Conservation (phyloP, 257 asterid species). For the Henckelia pumila region DNA sequence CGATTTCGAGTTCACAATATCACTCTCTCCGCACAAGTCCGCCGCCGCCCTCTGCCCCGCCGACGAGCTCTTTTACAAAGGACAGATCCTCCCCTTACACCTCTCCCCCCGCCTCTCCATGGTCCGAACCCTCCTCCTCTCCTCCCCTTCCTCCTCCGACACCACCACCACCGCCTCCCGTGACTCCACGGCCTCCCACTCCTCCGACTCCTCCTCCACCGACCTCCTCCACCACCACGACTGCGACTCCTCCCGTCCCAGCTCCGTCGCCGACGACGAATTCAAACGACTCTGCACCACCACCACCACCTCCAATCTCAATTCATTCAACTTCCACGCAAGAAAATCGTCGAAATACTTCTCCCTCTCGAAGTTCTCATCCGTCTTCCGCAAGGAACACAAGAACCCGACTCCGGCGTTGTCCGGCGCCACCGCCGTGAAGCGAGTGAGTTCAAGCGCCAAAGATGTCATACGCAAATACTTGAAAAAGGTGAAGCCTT, state of each 20-base stretch:
- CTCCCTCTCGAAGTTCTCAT: constrained; percentile 67
- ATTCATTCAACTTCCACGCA: constrained; percentile 5
- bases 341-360: constrained; percentile 48
- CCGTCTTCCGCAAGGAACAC: constrained; percentile 67
- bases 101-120: constrained; percentile 76
- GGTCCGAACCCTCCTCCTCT: constrained; percentile 69
- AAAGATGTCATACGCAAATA: constrained; percentile 68
- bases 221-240: constrained; percentile 43
- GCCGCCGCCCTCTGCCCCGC: constrained; percentile 70
- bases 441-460: constrained; percentile 61
- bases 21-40: constrained; percentile 66
- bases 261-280: constrained; percentile 66
- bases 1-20: constrained; percentile 75
- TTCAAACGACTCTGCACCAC: constrained; percentile 40
- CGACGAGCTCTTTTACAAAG: constrained; percentile 92
- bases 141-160: constrained; percentile 74
- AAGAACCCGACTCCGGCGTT: constrained; percentile 10
- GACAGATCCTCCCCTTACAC: constrained; percentile 84
- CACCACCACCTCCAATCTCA: not conserved
- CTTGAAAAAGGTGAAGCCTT: constrained; percentile 71
- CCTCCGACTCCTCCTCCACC: constrained; percentile 39
- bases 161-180: constrained; percentile 83
- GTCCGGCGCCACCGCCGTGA: constrained; percentile 34
- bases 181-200: constrained; percentile 59
- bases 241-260: constrained; percentile 73